phyloP scores from a whole-genome alignment of 257 asterid species.

The Solanum neorickii region DNA sequence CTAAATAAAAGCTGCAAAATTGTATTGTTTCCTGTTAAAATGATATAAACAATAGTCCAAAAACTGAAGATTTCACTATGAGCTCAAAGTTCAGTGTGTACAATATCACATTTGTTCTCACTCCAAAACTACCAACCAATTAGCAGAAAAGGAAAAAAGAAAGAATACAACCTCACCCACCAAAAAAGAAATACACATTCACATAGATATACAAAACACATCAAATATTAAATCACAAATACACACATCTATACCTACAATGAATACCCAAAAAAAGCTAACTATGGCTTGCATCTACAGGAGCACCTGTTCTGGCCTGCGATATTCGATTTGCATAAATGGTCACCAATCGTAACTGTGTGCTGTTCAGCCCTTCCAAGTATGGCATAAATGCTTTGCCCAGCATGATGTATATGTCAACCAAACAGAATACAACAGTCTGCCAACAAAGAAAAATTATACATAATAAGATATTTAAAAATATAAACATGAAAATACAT shows the following conservation, averaged over 20 bases:
- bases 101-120: neutral
- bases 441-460: slow-evolving; percentile 21
- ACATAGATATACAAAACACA: neutral
- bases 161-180: neutral
- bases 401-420: slow-evolving; percentile 91
- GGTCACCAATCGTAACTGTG: slow-evolving; percentile 81
- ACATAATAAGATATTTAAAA: neutral
- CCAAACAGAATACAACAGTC: slow-evolving; percentile 97
- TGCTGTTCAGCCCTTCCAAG: slow-evolving; percentile 86
- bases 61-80: neutral
- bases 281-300: slow-evolving; percentile 54
- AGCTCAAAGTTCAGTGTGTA: neutral
- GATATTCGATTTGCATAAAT: slow-evolving; percentile 96
- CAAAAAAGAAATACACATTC: neutral
- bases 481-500: neutral
- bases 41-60: neutral
- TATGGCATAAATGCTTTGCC: slow-evolving; percentile 92
- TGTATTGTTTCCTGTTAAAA: neutral
- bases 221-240: neutral
- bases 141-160: neutral
- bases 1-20: neutral
- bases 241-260: slow-evolving; percentile 13
- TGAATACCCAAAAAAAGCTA: neutral
- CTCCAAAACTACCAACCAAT: neutral
- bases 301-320: slow-evolving; percentile 87